phyloP scores from a whole-genome alignment of 345 rosid species.

The Euphorbia lathyris region DNA sequence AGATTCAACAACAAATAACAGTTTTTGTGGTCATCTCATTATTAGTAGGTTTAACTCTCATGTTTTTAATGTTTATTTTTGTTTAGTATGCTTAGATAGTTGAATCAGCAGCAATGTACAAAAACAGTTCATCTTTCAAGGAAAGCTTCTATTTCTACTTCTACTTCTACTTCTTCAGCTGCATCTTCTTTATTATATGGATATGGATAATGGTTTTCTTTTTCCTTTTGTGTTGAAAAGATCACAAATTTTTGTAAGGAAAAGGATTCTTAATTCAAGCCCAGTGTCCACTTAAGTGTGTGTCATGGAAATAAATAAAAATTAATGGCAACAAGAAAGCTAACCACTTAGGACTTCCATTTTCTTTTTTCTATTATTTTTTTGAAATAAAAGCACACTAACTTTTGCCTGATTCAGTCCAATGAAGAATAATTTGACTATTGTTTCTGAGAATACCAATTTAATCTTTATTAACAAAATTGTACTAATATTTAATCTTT shows the following conservation, averaged over 20 bases:
- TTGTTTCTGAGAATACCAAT: neutral
- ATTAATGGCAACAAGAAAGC: conserved; percentile 39
- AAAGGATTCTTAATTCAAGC: conserved; percentile 40
- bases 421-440: neutral
- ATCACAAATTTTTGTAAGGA: conserved; percentile 24
- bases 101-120: conserved; percentile 53
- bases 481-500: too few species aligned
- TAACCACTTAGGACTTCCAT: conserved; percentile 23
- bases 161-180: neutral
- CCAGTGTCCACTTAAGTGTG: conserved; percentile 43
- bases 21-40: conserved; percentile 41
- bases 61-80: conserved; percentile 8
- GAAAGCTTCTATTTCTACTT: conserved; percentile 14
- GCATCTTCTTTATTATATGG: too few species aligned
- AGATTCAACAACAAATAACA: conserved; percentile 6
- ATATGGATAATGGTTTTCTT: too few species aligned
- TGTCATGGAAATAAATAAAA: conserved; percentile 36
- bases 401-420: conserved; percentile 24
- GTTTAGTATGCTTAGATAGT: conserved; percentile 40
- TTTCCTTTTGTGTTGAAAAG: conserved; percentile 8
- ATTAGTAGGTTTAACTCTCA: conserved; percentile 37
- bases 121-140: conserved; percentile 49
- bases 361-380: conserved; percentile 11
- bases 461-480: too few species aligned
- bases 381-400: conserved; percentile 24